Conservation (phyloP, 2,329 filamentous ascomycete species). For the Claviceps monticola region DNA sequence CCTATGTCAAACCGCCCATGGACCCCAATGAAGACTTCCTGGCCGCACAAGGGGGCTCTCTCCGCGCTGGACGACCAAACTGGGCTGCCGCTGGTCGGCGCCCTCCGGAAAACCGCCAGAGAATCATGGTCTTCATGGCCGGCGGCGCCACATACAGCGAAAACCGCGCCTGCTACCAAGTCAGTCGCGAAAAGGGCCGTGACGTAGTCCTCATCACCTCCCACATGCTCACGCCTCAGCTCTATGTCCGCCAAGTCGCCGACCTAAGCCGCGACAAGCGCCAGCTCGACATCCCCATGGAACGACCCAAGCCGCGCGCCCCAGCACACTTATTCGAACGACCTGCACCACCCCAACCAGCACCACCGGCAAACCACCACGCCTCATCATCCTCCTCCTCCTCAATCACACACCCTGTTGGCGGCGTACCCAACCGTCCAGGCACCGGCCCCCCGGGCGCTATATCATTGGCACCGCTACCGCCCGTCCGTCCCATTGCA, state of each 20-base stretch:
- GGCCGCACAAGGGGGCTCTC: conserved; percentile 51
- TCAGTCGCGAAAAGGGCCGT: conserved; percentile 55
- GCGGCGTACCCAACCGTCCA: conserved; percentile 15
- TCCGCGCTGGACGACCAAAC: conserved; percentile 83
- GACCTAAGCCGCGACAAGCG: conserved; percentile 66
- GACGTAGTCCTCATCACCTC: conserved; percentile 83
- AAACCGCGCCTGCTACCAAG: conserved; percentile 75
- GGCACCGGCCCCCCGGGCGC: conserved; percentile 5
- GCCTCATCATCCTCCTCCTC: too few species aligned
- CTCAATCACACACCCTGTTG: conserved; percentile 13
- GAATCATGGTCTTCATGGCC: conserved; percentile 87
- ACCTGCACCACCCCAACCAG: conserved; percentile 36
- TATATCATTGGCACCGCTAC: neutral
- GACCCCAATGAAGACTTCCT: conserved; percentile 47
- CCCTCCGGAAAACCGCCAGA: conserved; percentile 66
- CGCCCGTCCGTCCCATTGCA: conserved; percentile 32
- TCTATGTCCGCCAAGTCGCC: conserved; percentile 71
- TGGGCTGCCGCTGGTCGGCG: conserved; percentile 78
- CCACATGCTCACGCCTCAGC: conserved; percentile 78
- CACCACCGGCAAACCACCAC: conserved; percentile 30
- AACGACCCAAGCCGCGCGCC: conserved; percentile 66
- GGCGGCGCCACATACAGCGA: conserved; percentile 93
- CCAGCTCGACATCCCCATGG: conserved; percentile 65
- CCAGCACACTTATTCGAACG: conserved; percentile 78
- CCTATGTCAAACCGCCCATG: conserved; percentile 57